Percentiles rank a stretch among this genome's conserved stretches.
Evolutionary conservation across 805 yeast species (phyloP).

Genomic region (Lachancea quebecensis): DNA sequence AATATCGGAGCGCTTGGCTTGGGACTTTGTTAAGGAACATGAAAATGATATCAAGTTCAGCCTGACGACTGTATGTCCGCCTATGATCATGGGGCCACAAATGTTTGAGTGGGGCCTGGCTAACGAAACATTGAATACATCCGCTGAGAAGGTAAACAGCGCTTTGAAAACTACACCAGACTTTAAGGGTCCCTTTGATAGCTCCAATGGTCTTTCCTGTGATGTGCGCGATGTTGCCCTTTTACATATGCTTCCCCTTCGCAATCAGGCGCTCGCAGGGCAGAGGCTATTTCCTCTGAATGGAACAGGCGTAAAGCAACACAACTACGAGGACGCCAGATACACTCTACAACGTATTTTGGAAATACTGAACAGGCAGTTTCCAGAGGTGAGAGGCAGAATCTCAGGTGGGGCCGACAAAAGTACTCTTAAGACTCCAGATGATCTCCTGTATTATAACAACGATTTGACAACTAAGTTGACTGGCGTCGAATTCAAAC

Average conservation of each 20-base stretch:
- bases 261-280: slow-evolving; percentile 30
- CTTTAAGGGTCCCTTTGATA: slow-evolving; percentile 11
- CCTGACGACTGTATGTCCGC: slow-evolving; percentile 46
- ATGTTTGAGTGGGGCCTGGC: slow-evolving; percentile 38
- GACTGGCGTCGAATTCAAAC: slow-evolving; percentile 29
- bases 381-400: slow-evolving; percentile 39
- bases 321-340: slow-evolving; percentile 18
- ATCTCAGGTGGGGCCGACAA: slow-evolving; percentile 34
- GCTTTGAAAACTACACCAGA: slow-evolving; percentile 25
- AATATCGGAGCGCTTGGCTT: slow-evolving; percentile 54
- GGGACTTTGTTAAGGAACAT: slow-evolving; percentile 41
- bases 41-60: slow-evolving; percentile 34
- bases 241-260: slow-evolving; percentile 48
- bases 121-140: slow-evolving; percentile 36
- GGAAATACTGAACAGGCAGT: slow-evolving; percentile 30
- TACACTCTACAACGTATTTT: slow-evolving; percentile 26
- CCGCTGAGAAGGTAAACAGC: slow-evolving; percentile 34
- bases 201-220: slow-evolving; percentile 30
- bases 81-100: slow-evolving; percentile 56
- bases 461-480: slow-evolving; percentile 8
- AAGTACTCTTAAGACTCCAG: slow-evolving; percentile 6
- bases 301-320: slow-evolving; percentile 20
- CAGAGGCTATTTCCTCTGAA: slow-evolving; percentile 29
- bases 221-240: slow-evolving; percentile 61
- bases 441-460: slow-evolving; percentile 4